Conservation (phyloP, 176 grass and related monocot species). For the Aegilops bicornis region DNA sequence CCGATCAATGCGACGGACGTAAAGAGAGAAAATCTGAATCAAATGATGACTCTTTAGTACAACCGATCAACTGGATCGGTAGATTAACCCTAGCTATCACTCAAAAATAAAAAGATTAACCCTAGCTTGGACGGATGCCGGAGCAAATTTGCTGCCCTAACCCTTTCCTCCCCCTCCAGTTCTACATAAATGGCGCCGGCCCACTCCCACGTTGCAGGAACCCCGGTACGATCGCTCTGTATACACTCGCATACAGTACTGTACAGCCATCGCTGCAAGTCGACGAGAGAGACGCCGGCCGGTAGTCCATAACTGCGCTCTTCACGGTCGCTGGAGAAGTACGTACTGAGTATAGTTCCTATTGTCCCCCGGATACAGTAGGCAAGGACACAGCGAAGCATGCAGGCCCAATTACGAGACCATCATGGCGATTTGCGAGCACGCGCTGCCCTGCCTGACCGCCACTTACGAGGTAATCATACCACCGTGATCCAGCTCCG, state of each 20-base stretch:
- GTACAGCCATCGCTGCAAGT: not conserved
- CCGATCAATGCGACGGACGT: too few species aligned
- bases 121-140: too few species aligned
- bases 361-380: slow-evolving; percentile 9
- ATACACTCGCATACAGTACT: not conserved
- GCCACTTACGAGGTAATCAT: slow-evolving; percentile 43
- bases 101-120: too few species aligned
- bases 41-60: too few species aligned
- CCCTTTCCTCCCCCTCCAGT: too few species aligned
- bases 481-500: not conserved
- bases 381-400: not conserved
- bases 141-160: too few species aligned
- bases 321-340: not conserved
- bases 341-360: slow-evolving; percentile 18
- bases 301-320: slow-evolving; percentile 16
- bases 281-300: not conserved
- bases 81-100: too few species aligned
- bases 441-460: not conserved
- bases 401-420: slow-evolving; percentile 14
- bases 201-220: too few species aligned
- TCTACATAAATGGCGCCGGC: too few species aligned
- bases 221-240: not conserved
- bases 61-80: too few species aligned
- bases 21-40: too few species aligned
- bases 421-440: slow-evolving; percentile 12